A percentile compares a stretch with the other conserved stretches of the same genome.
These are phyloP conservation scores for Hirsutella thompsonii DNA, from an alignment of 2,329 filamentous ascomycete species.

Conservation along the genomic window DNA sequence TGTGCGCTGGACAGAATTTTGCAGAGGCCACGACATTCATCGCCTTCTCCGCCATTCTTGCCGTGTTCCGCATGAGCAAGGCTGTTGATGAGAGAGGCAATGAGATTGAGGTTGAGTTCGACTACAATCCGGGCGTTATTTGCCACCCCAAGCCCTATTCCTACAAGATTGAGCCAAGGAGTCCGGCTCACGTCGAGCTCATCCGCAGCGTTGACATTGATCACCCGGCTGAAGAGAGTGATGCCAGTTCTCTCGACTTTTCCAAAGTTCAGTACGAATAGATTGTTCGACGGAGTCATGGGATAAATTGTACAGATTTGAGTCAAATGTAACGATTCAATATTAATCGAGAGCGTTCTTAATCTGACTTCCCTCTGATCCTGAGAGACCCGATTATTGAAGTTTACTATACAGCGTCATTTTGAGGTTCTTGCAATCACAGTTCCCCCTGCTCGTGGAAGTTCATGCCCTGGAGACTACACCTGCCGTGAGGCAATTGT, in stretches of 20 bases:
- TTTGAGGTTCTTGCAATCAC: too few relatives aligned
- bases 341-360: too few relatives aligned
- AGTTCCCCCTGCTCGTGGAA: too few relatives aligned
- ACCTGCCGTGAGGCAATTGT: too few relatives aligned
- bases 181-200: not conserved
- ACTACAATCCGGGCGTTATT: slow-evolving; percentile 1
- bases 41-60: slow-evolving; percentile 25
- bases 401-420: too few relatives aligned
- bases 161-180: not conserved
- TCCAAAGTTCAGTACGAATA: not conserved
- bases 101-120: slow-evolving; percentile 14
- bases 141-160: not conserved
- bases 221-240: slow-evolving; percentile 2
- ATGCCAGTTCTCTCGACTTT: not conserved
- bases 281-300: not conserved
- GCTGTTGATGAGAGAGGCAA: slow-evolving; percentile 18
- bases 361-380: too few relatives aligned
- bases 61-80: slow-evolving; percentile 15
- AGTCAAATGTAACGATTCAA: too few relatives aligned
- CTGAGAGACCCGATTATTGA: too few relatives aligned
- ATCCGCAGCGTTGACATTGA: slow-evolving; percentile 2
- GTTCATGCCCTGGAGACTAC: too few relatives aligned
- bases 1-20: slow-evolving; percentile 20
- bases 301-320: too few relatives aligned
- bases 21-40: slow-evolving; percentile 19